Evolutionary conservation across 345 rosid species (phyloP).

Genomic region (Populus simonii): DNA sequence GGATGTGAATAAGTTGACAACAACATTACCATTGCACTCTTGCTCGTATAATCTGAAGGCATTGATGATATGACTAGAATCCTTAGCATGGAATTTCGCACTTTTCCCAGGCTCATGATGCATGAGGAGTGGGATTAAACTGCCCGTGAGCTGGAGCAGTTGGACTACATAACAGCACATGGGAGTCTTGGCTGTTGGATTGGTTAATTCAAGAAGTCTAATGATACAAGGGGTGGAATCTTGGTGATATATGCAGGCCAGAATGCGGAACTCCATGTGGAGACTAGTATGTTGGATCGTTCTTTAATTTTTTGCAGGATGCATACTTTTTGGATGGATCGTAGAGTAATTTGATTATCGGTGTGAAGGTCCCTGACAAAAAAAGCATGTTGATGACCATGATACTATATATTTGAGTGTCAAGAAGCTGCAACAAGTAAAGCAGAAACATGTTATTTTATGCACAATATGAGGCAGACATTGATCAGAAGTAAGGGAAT

Average conservation of each 20-base stretch:
- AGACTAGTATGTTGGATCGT: constrained; percentile 4
- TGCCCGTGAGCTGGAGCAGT: constrained; percentile 14
- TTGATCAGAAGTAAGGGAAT: neutral
- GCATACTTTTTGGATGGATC: constrained; percentile 10
- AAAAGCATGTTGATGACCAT: constrained; percentile 11
- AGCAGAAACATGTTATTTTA: neutral
- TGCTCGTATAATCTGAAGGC: constrained; percentile 43
- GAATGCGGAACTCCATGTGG: constrained; percentile 5
- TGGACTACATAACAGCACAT: constrained; percentile 21
- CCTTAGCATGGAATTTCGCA: neutral
- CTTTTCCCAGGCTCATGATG: constrained; percentile 9
- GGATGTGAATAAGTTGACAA: constrained; percentile 44
- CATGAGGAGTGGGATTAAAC: constrained; percentile 14
- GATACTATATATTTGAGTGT: constrained; percentile 13
- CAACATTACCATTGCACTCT: constrained; percentile 27
- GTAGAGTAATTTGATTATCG: constrained; percentile 13
- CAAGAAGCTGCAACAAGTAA: constrained; percentile 15
- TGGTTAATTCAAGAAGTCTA: constrained; percentile 11
- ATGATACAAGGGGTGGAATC: constrained; percentile 8
- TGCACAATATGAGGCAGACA: neutral
- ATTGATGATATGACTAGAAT: constrained; percentile 29
- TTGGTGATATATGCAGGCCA: constrained; percentile 18
- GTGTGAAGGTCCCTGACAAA: constrained; percentile 10
- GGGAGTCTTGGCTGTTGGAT: constrained; percentile 9
- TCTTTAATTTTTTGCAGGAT: neutral